Percentiles rank a stretch among this genome's conserved stretches.
These are phyloP conservation scores for Fusarium bulbicola DNA, from an alignment of 2,329 filamentous ascomycete genomes.

Conservation along the genomic window DNA sequence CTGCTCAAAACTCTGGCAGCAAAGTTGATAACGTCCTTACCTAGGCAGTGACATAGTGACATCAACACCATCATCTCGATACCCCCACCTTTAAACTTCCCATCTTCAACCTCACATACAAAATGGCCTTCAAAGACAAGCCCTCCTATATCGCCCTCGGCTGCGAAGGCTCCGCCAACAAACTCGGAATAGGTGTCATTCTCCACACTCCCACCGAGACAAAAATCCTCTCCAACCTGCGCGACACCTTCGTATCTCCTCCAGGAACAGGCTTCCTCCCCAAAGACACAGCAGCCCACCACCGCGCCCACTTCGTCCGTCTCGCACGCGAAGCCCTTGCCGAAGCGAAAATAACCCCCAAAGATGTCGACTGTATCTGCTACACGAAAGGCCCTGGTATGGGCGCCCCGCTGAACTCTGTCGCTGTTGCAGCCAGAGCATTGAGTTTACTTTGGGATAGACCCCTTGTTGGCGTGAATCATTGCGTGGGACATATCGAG, in stretches of 20 bases:
- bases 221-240: slow-evolving; percentile 87
- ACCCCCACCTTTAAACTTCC: slow-evolving; percentile 20
- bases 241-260: slow-evolving; percentile 91
- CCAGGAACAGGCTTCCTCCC: slow-evolving; percentile 95
- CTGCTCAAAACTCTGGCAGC: not conserved
- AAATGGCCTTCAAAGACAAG: slow-evolving; percentile 45
- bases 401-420: slow-evolving; percentile 89
- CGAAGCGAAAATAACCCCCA: slow-evolving; percentile 68
- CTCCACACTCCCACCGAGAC: slow-evolving; percentile 70
- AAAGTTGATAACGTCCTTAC: not conserved
- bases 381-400: slow-evolving; percentile 97
- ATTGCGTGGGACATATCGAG: slow-evolving; percentile 98
- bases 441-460: slow-evolving; percentile 85
- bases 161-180: slow-evolving; percentile 95
- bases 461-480: slow-evolving; percentile 93
- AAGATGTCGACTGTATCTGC: slow-evolving; percentile 89
- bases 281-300: slow-evolving; percentile 94
- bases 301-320: slow-evolving; percentile 83
- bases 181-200: slow-evolving; percentile 93
- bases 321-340: slow-evolving; percentile 83
- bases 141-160: slow-evolving; percentile 63
- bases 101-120: slow-evolving; percentile 12
- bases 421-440: slow-evolving; percentile 85
- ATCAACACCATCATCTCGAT: slow-evolving; percentile 13
- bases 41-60: not conserved